These are phyloP conservation scores for Irpex lacteus DNA, from an alignment of 1,284 basidiomycete species.

Conservation along the genomic window DNA sequence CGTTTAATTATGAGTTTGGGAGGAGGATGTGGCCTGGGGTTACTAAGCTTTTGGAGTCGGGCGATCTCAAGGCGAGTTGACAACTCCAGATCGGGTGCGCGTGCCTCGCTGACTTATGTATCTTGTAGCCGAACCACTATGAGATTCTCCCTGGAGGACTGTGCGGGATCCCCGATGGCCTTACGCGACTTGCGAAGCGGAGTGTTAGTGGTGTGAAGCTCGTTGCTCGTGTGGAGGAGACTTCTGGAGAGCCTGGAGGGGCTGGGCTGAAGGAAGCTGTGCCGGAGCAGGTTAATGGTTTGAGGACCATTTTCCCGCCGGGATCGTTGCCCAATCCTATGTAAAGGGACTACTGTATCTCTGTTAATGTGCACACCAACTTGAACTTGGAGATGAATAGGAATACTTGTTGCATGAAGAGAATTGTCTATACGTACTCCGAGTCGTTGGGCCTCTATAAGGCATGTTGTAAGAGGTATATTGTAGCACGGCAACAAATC, in stretches of 20 bases:
- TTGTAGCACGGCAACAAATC: too few relatives aligned
- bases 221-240: slow-evolving; percentile 28
- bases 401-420: too few relatives aligned
- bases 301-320: too few relatives aligned
- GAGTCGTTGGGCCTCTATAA: too few relatives aligned
- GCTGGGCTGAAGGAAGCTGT: neutral
- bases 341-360: too few relatives aligned
- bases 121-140: slow-evolving; percentile 14
- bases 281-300: neutral
- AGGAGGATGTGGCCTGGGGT: slow-evolving; percentile 12
- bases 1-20: slow-evolving; percentile 10
- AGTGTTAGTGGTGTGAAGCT: slow-evolving; percentile 29
- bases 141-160: slow-evolving; percentile 29
- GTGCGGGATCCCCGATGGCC: slow-evolving; percentile 24
- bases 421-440: too few relatives aligned
- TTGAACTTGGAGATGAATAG: too few relatives aligned
- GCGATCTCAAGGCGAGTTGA: slow-evolving; percentile 13
- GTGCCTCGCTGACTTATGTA: neutral
- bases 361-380: too few relatives aligned
- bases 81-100: too few relatives aligned
- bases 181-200: slow-evolving; percentile 19
- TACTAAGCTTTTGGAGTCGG: slow-evolving; percentile 11
- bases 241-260: slow-evolving; percentile 10
- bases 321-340: too few relatives aligned
- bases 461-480: too few relatives aligned